Conservation (phyloP, 352 stramenopile species). For the Globisporangium abappressorium region DNA sequence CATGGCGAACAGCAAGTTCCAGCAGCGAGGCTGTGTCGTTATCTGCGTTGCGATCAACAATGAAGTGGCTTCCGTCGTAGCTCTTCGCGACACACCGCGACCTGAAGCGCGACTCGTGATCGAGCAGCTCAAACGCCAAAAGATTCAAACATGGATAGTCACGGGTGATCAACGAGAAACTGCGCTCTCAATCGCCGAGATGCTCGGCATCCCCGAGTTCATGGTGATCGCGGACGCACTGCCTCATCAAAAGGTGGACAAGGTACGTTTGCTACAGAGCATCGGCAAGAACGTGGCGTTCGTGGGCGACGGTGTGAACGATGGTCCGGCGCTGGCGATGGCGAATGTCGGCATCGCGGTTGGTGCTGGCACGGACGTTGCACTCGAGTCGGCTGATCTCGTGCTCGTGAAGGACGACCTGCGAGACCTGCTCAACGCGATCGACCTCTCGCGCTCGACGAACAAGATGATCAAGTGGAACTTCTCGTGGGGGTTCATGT, state of each 20-base stretch:
- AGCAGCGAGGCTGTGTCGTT: slow-evolving; percentile 52
- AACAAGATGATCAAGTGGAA: slow-evolving; percentile 77
- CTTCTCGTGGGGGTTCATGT: slow-evolving; percentile 70
- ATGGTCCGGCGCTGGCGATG: slow-evolving; percentile 64
- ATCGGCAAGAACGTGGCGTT: slow-evolving; percentile 74
- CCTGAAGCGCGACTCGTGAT: slow-evolving; percentile 53
- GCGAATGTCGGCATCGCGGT: slow-evolving; percentile 67
- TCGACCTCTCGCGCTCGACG: slow-evolving; percentile 53
- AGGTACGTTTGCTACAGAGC: slow-evolving; percentile 63
- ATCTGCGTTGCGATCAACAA: slow-evolving; percentile 57
- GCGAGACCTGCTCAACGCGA: slow-evolving; percentile 59
- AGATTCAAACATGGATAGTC: slow-evolving; percentile 74
- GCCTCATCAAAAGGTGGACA: slow-evolving; percentile 77
- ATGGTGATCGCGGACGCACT: slow-evolving; percentile 61
- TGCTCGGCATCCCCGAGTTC: slow-evolving; percentile 50
- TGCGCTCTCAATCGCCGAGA: slow-evolving; percentile 44
- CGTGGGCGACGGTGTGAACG: slow-evolving; percentile 73
- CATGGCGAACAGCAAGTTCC: slow-evolving; percentile 41
- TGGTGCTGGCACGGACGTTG: slow-evolving; percentile 65
- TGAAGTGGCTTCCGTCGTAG: slow-evolving; percentile 50
- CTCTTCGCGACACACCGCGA: slow-evolving; percentile 46
- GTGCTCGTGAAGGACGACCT: slow-evolving; percentile 76
- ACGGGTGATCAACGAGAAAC: slow-evolving; percentile 72
- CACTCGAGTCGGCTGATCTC: slow-evolving; percentile 66
- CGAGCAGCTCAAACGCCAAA: slow-evolving; percentile 43